Conservation (phyloP, 768 basidiomycete species). For the Hydnomerulius pinastri region DNA sequence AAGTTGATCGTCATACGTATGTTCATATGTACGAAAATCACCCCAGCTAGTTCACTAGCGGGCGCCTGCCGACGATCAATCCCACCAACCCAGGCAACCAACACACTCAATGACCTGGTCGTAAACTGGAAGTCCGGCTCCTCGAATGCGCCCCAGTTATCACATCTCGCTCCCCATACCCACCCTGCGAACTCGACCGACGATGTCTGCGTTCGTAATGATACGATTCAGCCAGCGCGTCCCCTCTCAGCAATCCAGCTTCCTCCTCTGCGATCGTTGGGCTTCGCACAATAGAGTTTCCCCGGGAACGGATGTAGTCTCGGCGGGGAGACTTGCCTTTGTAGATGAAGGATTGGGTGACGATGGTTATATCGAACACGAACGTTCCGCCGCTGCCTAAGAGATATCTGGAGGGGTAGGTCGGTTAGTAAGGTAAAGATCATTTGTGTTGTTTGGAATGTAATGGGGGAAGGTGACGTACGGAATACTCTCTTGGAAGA, state of each 20-base stretch:
- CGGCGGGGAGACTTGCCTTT: conserved; percentile 46
- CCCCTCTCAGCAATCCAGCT: conserved; percentile 47
- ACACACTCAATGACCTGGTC: background rate
- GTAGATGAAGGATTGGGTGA: conserved; percentile 83
- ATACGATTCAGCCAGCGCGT: conserved; percentile 35
- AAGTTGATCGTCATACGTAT: no score
- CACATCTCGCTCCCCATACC: conserved; percentile 18
- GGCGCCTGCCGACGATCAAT: no score
- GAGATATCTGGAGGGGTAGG: conserved; percentile 74
- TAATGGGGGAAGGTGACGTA: conserved; percentile 41
- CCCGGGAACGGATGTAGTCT: conserved; percentile 23
- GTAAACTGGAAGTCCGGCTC: conserved; percentile 38
- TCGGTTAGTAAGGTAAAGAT: background rate
- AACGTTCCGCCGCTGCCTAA: conserved; percentile 93
- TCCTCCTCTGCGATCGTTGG: conserved; percentile 46
- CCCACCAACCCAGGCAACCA: no score
- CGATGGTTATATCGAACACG: conserved; percentile 90
- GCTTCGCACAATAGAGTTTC: conserved; percentile 27
- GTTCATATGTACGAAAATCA: no score
- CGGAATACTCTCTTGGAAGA: conserved; percentile 83
- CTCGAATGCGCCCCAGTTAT: conserved; percentile 35
- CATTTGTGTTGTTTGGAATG: background rate
- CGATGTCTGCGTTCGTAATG: no score
- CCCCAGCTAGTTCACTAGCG: no score
- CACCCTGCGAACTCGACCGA: conserved; percentile 27